Base-by-base conservation (phyloP, 2,329 filamentous ascomycete species). In the Penicillium sp. region DNA sequence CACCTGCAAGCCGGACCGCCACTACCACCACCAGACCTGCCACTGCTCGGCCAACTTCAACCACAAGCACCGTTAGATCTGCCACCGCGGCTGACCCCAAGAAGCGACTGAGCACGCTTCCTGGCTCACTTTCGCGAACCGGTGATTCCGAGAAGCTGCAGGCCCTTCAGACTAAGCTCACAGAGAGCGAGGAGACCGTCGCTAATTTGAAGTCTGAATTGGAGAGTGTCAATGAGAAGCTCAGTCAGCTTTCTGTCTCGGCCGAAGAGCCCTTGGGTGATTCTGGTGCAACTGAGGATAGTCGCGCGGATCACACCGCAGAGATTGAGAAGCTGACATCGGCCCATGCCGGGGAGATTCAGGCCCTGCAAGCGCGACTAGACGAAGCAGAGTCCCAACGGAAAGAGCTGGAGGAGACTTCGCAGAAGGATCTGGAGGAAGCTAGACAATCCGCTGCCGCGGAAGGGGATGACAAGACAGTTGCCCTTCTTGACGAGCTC, bases 371-470 rank as follows among this genome's bases (percentile, higher is more conserved):
- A 46, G 51, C 50, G 2, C 71, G 72, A 34, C 61, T 76, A 13
- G 67, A 71, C 19, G 75, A 77, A 50, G 68, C 68, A 0, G 74
- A 78, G 47, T 47, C 61, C 7, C 70, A 72, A 53, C 69, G 68
- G 19, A 72, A 75, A 50, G 71, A 75, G 21, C 53, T 75, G 27
- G 72, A 75, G 53, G 70, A 73, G 36, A 72, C 69, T 50, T 72
- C 72, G 7, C 53, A 69, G 10, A 70, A 72, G 53, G 72, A 77
- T 11, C 55, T 78, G 10, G 75, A 77, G 40, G 71, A 73, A 40
- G 75, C 73, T 23, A 72, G 72, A 49, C 65, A 74, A 50, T 63
- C 68, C 3, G 75, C 75, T 2, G 59, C 67, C 4, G 68, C 71
- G 21, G 64, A 75, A 34, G 73, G 73, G 6, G 72, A 77, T 55